Percentiles rank a stretch among this genome's conserved stretches.
These are phyloP conservation scores for Voacanga thouarsii DNA, from an alignment of 257 asterid species.

Conservation along the genomic window DNA sequence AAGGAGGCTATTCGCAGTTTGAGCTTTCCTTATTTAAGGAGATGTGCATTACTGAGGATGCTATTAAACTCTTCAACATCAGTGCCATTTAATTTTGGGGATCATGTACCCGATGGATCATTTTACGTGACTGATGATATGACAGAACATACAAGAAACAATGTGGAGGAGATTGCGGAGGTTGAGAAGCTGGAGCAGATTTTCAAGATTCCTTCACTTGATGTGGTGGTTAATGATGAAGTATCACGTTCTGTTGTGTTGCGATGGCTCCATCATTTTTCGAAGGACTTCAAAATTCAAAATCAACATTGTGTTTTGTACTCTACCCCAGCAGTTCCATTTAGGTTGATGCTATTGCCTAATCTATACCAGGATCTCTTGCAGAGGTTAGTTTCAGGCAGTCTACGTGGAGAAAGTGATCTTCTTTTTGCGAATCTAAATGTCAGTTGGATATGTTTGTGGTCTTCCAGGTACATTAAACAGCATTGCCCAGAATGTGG, in stretches of 20 bases:
- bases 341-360: slow-evolving; percentile 80
- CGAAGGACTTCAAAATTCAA: slow-evolving; percentile 41
- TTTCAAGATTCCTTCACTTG: slow-evolving; percentile 73
- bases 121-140: slow-evolving; percentile 29
- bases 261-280: slow-evolving; percentile 65
- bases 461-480: slow-evolving; percentile 65
- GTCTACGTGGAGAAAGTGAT: slow-evolving; percentile 6
- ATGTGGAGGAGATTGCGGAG: slow-evolving; percentile 58
- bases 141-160: slow-evolving; percentile 27
- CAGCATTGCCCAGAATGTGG: slow-evolving; percentile 78
- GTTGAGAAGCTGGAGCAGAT: slow-evolving; percentile 64
- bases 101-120: slow-evolving; percentile 41
- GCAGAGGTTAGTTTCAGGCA: slow-evolving; percentile 61
- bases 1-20: slow-evolving; percentile 63
- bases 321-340: slow-evolving; percentile 76
- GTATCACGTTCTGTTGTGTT: slow-evolving; percentile 45
- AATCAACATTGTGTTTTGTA: slow-evolving; percentile 39
- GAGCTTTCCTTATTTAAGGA: slow-evolving; percentile 81
- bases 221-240: slow-evolving; percentile 50
- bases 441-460: slow-evolving; percentile 20
- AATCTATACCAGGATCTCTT: slow-evolving; percentile 80
- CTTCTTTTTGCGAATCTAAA: slow-evolving; percentile 4
- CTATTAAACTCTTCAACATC: slow-evolving; percentile 52
- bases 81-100: slow-evolving; percentile 56
- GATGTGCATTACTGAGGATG: slow-evolving; percentile 92